Percentiles rank a stretch among this genome's conserved stretches.
These are phyloP conservation scores for Aspergillus bridgeri DNA, from an alignment of 495 filamentous ascomycete species.

Conservation along the genomic window DNA sequence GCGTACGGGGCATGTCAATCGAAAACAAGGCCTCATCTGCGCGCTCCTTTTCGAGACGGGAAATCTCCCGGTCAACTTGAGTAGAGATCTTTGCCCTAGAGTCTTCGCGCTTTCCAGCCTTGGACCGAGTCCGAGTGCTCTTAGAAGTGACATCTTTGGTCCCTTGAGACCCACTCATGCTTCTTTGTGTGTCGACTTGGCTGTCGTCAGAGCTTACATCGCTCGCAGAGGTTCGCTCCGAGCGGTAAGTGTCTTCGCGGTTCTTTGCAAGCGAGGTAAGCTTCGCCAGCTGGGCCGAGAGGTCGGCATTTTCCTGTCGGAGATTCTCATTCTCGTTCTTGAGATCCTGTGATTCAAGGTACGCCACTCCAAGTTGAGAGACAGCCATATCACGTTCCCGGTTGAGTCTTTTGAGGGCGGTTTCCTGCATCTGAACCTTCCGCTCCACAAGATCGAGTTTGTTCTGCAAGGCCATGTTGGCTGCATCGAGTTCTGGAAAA, in stretches of 20 bases:
- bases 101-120: conserved; percentile 30
- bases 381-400: conserved; percentile 64
- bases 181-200: conserved; percentile 34
- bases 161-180: conserved; percentile 28
- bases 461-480: conserved; percentile 53
- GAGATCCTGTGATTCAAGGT: conserved; percentile 59
- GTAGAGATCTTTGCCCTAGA: conserved; percentile 33
- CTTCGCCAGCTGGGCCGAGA: conserved; percentile 40
- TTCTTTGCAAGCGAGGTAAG: conserved; percentile 16
- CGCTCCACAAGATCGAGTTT: conserved; percentile 57
- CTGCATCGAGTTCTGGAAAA: conserved; percentile 55
- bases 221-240: conserved; percentile 26
- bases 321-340: conserved; percentile 54
- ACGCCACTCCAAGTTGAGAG: conserved; percentile 60
- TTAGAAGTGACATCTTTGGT: conserved; percentile 36
- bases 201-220: conserved; percentile 33
- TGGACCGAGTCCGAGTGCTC: conserved; percentile 31
- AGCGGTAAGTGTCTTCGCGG: conserved; percentile 32
- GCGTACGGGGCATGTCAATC: conserved; percentile 29
- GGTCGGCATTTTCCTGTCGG: conserved; percentile 45
- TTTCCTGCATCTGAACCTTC: conserved; percentile 57
- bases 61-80: conserved; percentile 45
- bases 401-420: conserved; percentile 55
- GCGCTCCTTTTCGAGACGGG: conserved; percentile 39
- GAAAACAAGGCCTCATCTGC: conserved; percentile 48